Conservation (phyloP, 2,329 filamentous ascomycete species). For the Dendrostoma leiphaemia region DNA sequence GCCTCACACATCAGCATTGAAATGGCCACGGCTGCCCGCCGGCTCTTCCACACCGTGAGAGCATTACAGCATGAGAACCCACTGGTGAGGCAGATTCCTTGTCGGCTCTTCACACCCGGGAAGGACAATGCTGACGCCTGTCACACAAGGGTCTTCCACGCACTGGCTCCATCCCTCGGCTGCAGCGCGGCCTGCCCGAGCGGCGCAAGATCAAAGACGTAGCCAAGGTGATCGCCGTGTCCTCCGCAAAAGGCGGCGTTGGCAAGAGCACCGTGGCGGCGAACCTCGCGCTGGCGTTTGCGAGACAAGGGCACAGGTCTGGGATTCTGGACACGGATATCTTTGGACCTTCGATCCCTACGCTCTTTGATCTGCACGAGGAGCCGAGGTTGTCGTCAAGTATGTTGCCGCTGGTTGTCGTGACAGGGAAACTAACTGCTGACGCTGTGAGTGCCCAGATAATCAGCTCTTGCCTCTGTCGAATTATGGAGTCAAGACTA, state of each 20-base stretch:
- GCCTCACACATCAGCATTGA: no score
- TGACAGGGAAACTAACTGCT: background rate
- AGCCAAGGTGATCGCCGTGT: conserved; percentile 91
- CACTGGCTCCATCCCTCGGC: conserved; percentile 69
- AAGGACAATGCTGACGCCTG: background rate
- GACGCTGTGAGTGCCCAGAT: conserved; percentile 40
- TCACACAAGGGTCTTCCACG: conserved; percentile 76
- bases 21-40: conserved; percentile 17
- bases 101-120: background rate
- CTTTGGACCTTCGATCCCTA: conserved; percentile 93
- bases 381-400: conserved; percentile 74
- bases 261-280: conserved; percentile 92
- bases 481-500: conserved; percentile 94
- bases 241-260: conserved; percentile 96
- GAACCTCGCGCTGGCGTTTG: conserved; percentile 86
- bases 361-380: conserved; percentile 76
- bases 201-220: conserved; percentile 80
- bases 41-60: conserved; percentile 50
- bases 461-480: conserved; percentile 83
- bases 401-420: no score
- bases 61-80: conserved; percentile 79
- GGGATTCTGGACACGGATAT: conserved; percentile 96
- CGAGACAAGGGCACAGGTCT: conserved; percentile 73
- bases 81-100: conserved; percentile 52
- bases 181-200: conserved; percentile 79